Base-by-base conservation (phyloP, 257 asterid species). In the Rhazya stricta region DNA sequence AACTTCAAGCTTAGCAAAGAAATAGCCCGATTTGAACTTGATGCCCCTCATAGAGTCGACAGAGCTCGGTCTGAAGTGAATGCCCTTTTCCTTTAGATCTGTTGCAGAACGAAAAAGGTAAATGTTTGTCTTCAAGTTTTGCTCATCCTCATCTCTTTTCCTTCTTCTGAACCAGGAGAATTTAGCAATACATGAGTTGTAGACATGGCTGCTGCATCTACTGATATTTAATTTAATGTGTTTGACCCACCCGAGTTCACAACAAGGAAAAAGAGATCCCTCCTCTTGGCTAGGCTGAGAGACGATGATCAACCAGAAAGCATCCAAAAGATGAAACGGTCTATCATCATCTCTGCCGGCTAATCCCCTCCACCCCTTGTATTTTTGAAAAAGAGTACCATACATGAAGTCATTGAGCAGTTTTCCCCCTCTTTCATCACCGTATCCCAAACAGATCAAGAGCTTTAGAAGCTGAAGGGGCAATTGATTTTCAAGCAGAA, bases 31-130 rank as follows among this genome's bases (percentile, higher is more conserved):
- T 34, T 48, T 30, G 73, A 83, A 81, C 8, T 34, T 61, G 39
- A 76, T 73, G 6, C 72, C 74, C 68, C 7, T 79, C 23, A 79
- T 23, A 18, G 83, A 81, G 18, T 62, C 21, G 0, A 46, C 57
- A 0, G 25, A 10, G 46, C 80, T 75, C 9, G 82, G 80, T 1
- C 51, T 43, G 42, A 79, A 66, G 19, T 79, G 69, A 42, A 86
- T 86, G 16, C 88, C 88, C 51, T 86, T 86, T 12, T 81, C 77
- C 69, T 77, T 83, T 50, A 86, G 76, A 6, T 83, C 79, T 5
- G 82, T 75, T 9, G 61, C 83, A 0, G 85, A 65, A 43, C 74
- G 72, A 66, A 76, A 86, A 1, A 80, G 66, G 19, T 69, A 62
- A 43, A 29, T 2, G 0, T 30, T 18, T 18, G 51, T 45, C 57